Conservation (phyloP, 1,284 basidiomycete species). For the Pseudozyma thailandica region DNA sequence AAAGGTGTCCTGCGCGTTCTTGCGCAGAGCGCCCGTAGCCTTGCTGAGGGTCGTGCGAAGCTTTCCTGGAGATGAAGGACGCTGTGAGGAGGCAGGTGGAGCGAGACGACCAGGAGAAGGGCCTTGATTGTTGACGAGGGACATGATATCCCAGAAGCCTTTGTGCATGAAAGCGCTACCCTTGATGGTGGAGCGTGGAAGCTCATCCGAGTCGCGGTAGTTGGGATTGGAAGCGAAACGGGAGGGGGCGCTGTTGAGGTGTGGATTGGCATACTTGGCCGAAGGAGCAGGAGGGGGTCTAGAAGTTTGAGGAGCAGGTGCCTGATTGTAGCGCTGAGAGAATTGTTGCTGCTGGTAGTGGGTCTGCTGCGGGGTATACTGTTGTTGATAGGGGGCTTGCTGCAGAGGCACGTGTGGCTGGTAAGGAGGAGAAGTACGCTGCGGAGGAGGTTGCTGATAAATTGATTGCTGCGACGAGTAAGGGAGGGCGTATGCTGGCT, state of each 20-base stretch:
- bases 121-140: conserved; percentile 56
- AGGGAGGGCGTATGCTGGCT: conserved; percentile 9
- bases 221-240: conserved; percentile 30
- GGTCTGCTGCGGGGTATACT: conserved; percentile 33
- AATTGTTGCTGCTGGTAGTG: conserved; percentile 15
- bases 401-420: neutral
- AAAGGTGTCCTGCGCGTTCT: conserved; percentile 32
- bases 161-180: conserved; percentile 65
- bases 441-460: conserved; percentile 25
- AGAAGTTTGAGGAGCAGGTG: conserved; percentile 8
- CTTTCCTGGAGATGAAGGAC: conserved; percentile 43
- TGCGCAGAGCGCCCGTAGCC: conserved; percentile 52
- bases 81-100: conserved; percentile 28
- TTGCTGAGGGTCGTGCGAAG: conserved; percentile 52
- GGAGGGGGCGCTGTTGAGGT: conserved; percentile 41
- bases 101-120: conserved; percentile 25
- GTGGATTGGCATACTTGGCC: conserved; percentile 41
- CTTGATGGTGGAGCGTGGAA: conserved; percentile 34
- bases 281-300: conserved; percentile 42
- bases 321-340: conserved; percentile 23
- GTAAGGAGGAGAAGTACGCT: conserved; percentile 17
- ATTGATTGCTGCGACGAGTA: conserved; percentile 9
- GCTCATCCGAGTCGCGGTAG: conserved; percentile 29
- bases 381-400: conserved; percentile 11
- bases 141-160: conserved; percentile 63